phyloP scores from a whole-genome alignment of 2,329 filamentous ascomycete species.

The Davidsoniella neocaledoniae region DNA sequence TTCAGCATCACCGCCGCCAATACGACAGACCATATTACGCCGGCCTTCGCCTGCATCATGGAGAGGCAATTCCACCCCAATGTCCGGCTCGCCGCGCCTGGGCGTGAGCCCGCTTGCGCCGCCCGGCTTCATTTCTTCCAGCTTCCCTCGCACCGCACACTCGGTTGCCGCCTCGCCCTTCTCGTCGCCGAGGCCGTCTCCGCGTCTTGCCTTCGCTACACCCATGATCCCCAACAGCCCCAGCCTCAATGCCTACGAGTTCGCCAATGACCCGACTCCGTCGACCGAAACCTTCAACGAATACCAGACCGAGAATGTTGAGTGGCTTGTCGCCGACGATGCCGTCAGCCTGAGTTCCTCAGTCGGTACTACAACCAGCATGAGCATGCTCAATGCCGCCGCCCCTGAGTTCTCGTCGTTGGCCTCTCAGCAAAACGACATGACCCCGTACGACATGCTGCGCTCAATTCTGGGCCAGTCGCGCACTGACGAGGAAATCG shows the following conservation, averaged over 20 bases:
- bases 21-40: constrained; percentile 77
- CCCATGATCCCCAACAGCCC: constrained; percentile 88
- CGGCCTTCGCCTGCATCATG: constrained; percentile 85
- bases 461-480: constrained; percentile 84
- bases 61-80: constrained; percentile 67
- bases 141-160: constrained; percentile 61
- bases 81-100: constrained; percentile 67
- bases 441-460: constrained; percentile 96
- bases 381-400: constrained; percentile 57
- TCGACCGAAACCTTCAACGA: constrained; percentile 79
- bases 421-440: constrained; percentile 56
- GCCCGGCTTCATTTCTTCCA: constrained; percentile 65
- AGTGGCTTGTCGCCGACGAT: constrained; percentile 90
- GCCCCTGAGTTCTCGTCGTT: constrained; percentile 57
- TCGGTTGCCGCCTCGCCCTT: constrained; percentile 74
- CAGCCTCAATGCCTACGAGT: constrained; percentile 86
- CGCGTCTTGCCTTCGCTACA: constrained; percentile 74
- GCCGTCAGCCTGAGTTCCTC: constrained; percentile 66
- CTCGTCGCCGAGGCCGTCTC: constrained; percentile 82
- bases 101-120: constrained; percentile 70
- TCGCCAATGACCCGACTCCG: constrained; percentile 64
- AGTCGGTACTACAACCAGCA: constrained; percentile 44
- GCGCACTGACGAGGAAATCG: constrained; percentile 84
- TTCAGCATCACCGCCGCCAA: constrained; percentile 61
- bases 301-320: constrained; percentile 82